phyloP scores from a whole-genome alignment of 805 yeast species.

The Kodamaea kaohsiungensis region DNA sequence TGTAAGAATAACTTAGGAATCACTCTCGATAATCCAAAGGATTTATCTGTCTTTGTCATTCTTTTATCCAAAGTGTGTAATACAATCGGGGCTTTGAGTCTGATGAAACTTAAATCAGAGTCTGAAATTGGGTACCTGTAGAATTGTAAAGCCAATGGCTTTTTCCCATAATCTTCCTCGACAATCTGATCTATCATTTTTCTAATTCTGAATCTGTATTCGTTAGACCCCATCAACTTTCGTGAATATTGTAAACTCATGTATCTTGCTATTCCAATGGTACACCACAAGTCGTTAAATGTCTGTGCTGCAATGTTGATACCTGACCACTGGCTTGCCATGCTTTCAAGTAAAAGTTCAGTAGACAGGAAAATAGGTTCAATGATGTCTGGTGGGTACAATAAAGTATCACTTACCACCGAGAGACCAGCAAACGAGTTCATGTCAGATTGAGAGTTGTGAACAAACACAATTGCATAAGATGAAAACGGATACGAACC shows the following conservation, averaged over 20 bases:
- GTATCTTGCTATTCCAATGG: constrained; percentile 78
- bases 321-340: constrained; percentile 93
- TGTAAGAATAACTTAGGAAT: constrained; percentile 89
- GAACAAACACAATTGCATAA: constrained; percentile 73
- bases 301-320: constrained; percentile 82
- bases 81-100: constrained; percentile 83
- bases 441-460: constrained; percentile 48
- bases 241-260: constrained; percentile 76
- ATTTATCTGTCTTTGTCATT: constrained; percentile 94
- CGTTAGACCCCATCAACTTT: constrained; percentile 79
- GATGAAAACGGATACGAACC: constrained; percentile 92
- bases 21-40: constrained; percentile 89
- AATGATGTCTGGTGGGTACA: constrained; percentile 72
- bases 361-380: constrained; percentile 79
- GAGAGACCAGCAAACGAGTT: constrained; percentile 76
- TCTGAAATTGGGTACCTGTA: constrained; percentile 63
- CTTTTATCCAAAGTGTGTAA: constrained; percentile 82
- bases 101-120: constrained; percentile 65
- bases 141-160: constrained; percentile 77
- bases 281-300: constrained; percentile 85
- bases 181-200: constrained; percentile 65
- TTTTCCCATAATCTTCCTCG: constrained; percentile 71
- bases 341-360: constrained; percentile 62
- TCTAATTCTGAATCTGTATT: constrained; percentile 71
- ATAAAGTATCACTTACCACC: constrained; percentile 55